Evolutionary conservation across 805 yeast species (phyloP).

Genomic region (Pichia gijzeniarum): DNA sequence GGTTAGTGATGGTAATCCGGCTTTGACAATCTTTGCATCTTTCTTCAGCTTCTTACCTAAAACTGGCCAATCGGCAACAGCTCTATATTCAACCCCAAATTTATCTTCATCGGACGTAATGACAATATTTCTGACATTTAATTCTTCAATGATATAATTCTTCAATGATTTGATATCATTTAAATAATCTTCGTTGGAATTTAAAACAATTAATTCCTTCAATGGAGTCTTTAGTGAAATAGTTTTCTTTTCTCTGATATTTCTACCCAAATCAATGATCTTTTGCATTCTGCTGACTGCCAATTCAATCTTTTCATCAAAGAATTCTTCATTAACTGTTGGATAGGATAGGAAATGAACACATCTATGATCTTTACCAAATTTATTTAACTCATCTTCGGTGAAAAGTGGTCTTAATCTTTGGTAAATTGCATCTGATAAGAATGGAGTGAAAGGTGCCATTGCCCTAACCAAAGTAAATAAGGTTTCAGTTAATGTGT

Average conservation of each 20-base stretch:
- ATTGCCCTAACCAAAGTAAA: slow-evolving; percentile 87
- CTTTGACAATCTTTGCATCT: slow-evolving; percentile 91
- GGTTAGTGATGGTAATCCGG: slow-evolving; percentile 76
- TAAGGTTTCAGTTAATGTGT: slow-evolving; percentile 85
- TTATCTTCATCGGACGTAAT: slow-evolving; percentile 86
- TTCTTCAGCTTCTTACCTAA: slow-evolving; percentile 95
- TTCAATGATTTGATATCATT: slow-evolving; percentile 72
- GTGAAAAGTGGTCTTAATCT: slow-evolving; percentile 58
- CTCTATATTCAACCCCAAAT: slow-evolving; percentile 87
- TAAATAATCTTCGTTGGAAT: slow-evolving; percentile 68
- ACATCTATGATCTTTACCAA: slow-evolving; percentile 60
- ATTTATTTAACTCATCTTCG: slow-evolving; percentile 47
- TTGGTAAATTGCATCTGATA: slow-evolving; percentile 84
- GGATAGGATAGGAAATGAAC: slow-evolving; percentile 96
- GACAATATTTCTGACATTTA: slow-evolving; percentile 82
- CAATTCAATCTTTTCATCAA: slow-evolving; percentile 75
- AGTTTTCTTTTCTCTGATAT: slow-evolving; percentile 90
- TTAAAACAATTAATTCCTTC: slow-evolving; percentile 78
- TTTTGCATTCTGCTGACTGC: slow-evolving; percentile 95
- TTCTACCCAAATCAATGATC: slow-evolving; percentile 94
- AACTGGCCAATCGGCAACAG: slow-evolving; percentile 98
- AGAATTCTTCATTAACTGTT: slow-evolving; percentile 67
- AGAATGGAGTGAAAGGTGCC: slow-evolving; percentile 99
- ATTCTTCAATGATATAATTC: slow-evolving; percentile 79
- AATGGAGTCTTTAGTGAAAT: slow-evolving; percentile 94